Conservation (phyloP, 768 basidiomycete genomes). For the Auricularia sp. region DNA sequence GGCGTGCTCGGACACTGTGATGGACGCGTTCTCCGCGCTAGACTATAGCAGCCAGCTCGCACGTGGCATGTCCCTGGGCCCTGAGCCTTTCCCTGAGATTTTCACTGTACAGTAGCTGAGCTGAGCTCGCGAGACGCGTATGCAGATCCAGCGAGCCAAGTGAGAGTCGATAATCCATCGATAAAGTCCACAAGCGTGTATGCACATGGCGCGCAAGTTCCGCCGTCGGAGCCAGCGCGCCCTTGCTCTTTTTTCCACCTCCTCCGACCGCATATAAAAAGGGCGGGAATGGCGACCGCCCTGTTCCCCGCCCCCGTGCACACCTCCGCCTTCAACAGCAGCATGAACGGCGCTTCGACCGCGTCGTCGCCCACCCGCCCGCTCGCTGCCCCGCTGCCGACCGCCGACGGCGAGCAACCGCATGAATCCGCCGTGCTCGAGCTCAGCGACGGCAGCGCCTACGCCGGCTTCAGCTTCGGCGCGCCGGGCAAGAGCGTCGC, state of each 20-base stretch:
- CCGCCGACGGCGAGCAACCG: neutral
- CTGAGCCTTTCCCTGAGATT: no score
- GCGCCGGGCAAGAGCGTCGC: constrained; percentile 83
- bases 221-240: neutral
- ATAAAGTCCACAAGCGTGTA: neutral
- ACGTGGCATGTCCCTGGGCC: no score
- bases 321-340: neutral
- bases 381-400: neutral
- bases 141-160: no score
- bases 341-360: neutral
- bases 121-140: no score
- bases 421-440: constrained; percentile 67
- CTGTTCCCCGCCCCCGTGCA: neutral
- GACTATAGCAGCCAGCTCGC: no score
- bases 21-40: no score
- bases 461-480: constrained; percentile 87
- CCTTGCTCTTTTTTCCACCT: neutral
- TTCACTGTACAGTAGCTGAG: no score
- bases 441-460: constrained; percentile 80
- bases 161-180: no score
- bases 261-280: neutral
- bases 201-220: neutral
- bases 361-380: neutral
- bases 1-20: no score
- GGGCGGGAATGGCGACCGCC: neutral